Percentiles rank a stretch among this genome's conserved stretches.
Conservation (phyloP, 2,329 filamentous ascomycete species). For the Neonectria magnoliae region DNA sequence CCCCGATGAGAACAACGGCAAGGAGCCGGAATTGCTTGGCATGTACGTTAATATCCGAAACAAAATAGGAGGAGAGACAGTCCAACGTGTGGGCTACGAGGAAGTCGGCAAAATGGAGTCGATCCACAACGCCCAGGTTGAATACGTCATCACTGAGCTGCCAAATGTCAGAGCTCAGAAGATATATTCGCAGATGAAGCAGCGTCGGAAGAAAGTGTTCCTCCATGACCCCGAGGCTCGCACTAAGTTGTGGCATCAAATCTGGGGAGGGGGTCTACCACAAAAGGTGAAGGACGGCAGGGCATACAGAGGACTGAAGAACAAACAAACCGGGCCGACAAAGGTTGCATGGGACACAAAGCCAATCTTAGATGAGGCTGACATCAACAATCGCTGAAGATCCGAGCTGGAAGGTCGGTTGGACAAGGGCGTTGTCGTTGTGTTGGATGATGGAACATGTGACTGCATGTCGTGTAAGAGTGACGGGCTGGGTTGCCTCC, state of each 20-base stretch:
- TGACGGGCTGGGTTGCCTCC: neutral
- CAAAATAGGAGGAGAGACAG: conserved; percentile 72
- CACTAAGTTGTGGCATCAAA: conserved; percentile 56
- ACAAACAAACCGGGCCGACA: conserved; percentile 61
- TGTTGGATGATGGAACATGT: neutral
- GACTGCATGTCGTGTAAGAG: neutral
- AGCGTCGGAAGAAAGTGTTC: conserved; percentile 62
- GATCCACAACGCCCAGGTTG: conserved; percentile 53
- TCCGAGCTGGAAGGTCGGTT: neutral
- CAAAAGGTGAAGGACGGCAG: conserved; percentile 63
- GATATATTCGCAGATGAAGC: conserved; percentile 67
- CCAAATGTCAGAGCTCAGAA: conserved; percentile 52
- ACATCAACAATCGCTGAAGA: too few relatives aligned
- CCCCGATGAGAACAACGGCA: neutral
- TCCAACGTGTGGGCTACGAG: conserved; percentile 64
- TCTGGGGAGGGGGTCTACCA: conserved; percentile 56
- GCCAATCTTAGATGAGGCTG: conserved; percentile 18
- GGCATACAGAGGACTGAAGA: conserved; percentile 64
- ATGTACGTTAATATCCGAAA: conserved; percentile 79
- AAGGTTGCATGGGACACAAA: conserved; percentile 58
- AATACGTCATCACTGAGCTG: conserved; percentile 80
- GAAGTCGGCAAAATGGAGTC: too few relatives aligned
- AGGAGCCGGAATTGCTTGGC: conserved; percentile 56
- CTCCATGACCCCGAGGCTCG: conserved; percentile 53
- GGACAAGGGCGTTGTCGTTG: too few relatives aligned